Base-by-base conservation (phyloP, 768 basidiomycete species). In the Suillus subaureus region DNA sequence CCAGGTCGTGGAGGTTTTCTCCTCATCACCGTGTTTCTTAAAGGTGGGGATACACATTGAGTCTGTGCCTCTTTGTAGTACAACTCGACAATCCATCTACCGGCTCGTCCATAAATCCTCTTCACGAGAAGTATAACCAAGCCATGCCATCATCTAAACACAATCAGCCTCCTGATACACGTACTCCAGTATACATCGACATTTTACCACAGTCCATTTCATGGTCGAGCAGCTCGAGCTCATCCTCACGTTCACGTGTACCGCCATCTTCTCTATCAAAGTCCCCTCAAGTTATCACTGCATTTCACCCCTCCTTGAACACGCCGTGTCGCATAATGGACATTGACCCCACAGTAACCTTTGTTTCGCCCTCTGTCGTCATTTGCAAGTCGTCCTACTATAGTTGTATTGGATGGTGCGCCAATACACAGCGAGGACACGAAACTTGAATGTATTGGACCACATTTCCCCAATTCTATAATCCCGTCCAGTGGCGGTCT, bases 281-380 rank as follows among this genome's bases (percentile, higher is more conserved):
- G 37, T 45, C 16, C 11, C 37, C 37, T 62, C 0, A 40, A 3
- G 61, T 61, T 23, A 54, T 28, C 8, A 13, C 62, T 28, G 3
- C 33, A 4, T 37, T 33, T 21, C 62, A 55, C 18, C 26, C 62
- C 39, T 58, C 68, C 40, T 23, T 61, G 11, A 73, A 70, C 31
- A 75, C 79, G 43, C 80, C 87, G 52, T 88, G 89, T 40, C 82
- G 80, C 23, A 78, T 92, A 58, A 77, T 76, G 11, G 76, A 81
- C 47, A 89, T 92, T 68, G 87, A 91, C 70, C 88, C 89, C 0
- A 87, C 86, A 2, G 81, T 91, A 37, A 88, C 90, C n/a, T 86
- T 92, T 68, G 72, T 84, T 33, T 85, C 89, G 6, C 81, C 75
- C 2, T 74, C 80, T 3, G 70, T 79, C 5, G 78, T 89, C 45